Evolutionary conservation across 2,329 filamentous ascomycete species (phyloP).

Genomic region (Fusarium austroafricanum): DNA sequence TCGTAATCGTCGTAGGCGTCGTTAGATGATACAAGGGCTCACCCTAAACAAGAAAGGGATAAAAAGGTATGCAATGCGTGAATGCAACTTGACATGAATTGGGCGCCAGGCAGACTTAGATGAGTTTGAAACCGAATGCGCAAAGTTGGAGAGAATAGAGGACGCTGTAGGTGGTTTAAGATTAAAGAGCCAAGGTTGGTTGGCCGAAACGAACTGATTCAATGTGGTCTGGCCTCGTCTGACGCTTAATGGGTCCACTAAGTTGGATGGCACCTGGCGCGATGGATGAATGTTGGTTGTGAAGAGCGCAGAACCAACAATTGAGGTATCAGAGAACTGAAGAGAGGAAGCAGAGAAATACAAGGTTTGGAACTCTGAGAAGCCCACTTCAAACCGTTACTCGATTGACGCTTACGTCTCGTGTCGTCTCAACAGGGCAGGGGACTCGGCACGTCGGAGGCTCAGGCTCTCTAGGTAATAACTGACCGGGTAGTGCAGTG

Average conservation of each 20-base stretch:
- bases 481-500: constrained; percentile 16
- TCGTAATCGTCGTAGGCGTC: constrained; percentile 40
- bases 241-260: constrained; percentile 29
- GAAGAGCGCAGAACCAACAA: constrained; percentile 19
- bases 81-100: background rate
- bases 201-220: constrained; percentile 34
- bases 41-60: constrained; percentile 1
- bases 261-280: constrained; percentile 25
- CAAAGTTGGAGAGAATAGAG: background rate
- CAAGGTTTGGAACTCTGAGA: constrained; percentile 7
- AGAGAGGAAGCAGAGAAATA: background rate
- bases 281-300: constrained; percentile 7
- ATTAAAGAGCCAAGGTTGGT: constrained; percentile 26
- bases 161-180: constrained; percentile 6
- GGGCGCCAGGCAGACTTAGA: constrained; percentile 16
- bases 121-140: constrained; percentile 6
- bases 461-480: constrained; percentile 22
- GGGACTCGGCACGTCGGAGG: constrained; percentile 14
- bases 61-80: background rate
- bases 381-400: constrained; percentile 15
- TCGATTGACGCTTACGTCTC: constrained; percentile 10
- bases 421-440: constrained; percentile 16
- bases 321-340: background rate
- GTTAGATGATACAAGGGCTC: constrained; percentile 27
- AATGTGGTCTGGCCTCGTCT: constrained; percentile 18